A percentile compares a stretch with the other conserved stretches of the same genome.
Evolutionary conservation across 2,329 filamentous ascomycete genomes (phyloP).

Genomic region (Lasiodiplodia theobromae): DNA sequence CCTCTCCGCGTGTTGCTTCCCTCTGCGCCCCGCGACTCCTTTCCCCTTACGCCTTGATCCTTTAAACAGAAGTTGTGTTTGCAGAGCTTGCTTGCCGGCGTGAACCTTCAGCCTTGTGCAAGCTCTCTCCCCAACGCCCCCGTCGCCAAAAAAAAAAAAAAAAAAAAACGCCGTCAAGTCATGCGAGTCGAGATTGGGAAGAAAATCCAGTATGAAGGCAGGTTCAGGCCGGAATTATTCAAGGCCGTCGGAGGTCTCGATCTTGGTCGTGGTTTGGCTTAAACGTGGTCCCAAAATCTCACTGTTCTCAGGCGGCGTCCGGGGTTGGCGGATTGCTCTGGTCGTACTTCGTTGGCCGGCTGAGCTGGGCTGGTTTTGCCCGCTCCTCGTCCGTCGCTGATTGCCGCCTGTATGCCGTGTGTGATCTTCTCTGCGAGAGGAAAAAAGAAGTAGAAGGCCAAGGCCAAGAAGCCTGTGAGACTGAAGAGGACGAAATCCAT

Average conservation of each 20-base stretch:
- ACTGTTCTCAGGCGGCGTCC: neutral
- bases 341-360: neutral
- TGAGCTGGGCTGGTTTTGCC: neutral
- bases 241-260: neutral
- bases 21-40: no score
- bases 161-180: no score
- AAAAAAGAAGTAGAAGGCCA: neutral
- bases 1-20: no score
- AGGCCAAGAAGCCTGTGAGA: neutral
- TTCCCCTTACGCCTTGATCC: no score
- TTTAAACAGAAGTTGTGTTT: no score
- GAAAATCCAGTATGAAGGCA: neutral
- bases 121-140: no score
- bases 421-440: neutral
- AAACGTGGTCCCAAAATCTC: neutral
- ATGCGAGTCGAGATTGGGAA: neutral
- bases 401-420: neutral
- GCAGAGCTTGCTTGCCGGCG: no score
- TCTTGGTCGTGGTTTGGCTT: neutral
- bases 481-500: neutral
- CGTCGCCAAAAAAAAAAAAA: no score
- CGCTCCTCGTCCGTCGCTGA: neutral
- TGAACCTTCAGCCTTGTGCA: no score
- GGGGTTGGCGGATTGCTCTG: neutral
- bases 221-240: neutral